Conservation (phyloP, 805 yeast species). For the Myxozyma neotropica region DNA sequence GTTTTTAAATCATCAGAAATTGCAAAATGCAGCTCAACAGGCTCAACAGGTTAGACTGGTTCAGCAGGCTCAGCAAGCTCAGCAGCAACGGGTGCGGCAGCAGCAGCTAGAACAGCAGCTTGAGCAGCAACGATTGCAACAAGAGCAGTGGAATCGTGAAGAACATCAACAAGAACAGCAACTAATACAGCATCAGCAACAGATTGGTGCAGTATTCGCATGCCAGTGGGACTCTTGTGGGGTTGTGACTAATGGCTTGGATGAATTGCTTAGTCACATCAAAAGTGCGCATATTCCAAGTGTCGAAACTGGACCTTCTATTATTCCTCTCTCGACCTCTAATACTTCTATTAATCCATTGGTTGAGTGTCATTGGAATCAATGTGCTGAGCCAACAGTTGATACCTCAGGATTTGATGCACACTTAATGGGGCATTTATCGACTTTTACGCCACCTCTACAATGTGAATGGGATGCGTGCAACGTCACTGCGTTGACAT, state of each 20-base stretch:
- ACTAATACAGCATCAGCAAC: neutral
- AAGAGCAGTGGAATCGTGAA: neutral
- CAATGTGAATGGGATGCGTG: slow-evolving; percentile 82
- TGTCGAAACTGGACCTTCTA: neutral
- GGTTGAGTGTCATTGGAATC: slow-evolving; percentile 34
- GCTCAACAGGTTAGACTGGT: neutral
- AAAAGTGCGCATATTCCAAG: slow-evolving; percentile 26
- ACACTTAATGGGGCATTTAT: slow-evolving; percentile 23
- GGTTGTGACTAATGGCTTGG: slow-evolving; percentile 39
- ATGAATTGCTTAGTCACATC: slow-evolving; percentile 38
- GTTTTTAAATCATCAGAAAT: slow-evolving; percentile 17
- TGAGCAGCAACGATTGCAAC: slow-evolving; percentile 14
- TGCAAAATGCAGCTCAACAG: neutral
- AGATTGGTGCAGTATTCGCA: neutral
- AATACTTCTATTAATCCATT: neutral
- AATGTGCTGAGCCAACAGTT: slow-evolving; percentile 24
- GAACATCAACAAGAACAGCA: neutral
- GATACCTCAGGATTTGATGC: slow-evolving; percentile 25
- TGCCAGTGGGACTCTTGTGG: slow-evolving; percentile 49
- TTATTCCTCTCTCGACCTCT: neutral
- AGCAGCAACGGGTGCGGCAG: slow-evolving; percentile 5
- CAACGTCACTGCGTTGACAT: slow-evolving; percentile 55
- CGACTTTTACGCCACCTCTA: slow-evolving; percentile 17
- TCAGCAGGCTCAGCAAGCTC: neutral
- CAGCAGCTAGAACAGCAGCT: slow-evolving; percentile 11